Base-by-base conservation (phyloP, 768 basidiomycete species). In the Lyophyllum shimeji region DNA sequence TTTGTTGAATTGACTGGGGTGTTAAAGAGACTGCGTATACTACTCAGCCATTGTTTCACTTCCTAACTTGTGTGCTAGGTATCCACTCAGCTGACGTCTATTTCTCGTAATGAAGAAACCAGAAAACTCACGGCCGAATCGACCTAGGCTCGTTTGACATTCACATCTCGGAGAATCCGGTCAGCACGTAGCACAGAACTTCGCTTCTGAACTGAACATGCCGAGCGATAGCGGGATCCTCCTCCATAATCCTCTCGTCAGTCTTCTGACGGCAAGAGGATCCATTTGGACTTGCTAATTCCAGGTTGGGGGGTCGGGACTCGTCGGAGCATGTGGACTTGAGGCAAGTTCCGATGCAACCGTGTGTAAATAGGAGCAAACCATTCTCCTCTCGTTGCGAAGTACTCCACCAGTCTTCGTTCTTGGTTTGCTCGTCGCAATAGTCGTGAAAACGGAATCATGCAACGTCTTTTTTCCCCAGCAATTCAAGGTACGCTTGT, bases 361-460 rank as follows among this genome's bases (percentile, higher is more conserved):
- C 58, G 54, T 46, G 51, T 15, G 43, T 31, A 49, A 60, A 60
- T 46, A 60, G 20, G 25, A 29, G 29, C 39, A 59, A 59, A 55
- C n/a, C 21, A 53, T 50, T 23, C 45, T 48, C 42, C 29, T 51
- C 20, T 51, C 39, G 4, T 7, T 6, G 37, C 27, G 29, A 25
- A 34, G 37, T 46, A n/a, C 29, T 52, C 40, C 12, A 48, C 33
- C n/a, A n/a, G n/a, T n/a, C 29, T 25, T 50, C 24, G 21, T 21
- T 37, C 34, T 40, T 18, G 17, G 25, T 40, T 42, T 18, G 34
- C 50, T 40, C 9, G 1, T n/a, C 15, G 2, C 37, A 7, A 4
- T 25, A 20, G 11, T 25, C 50, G 27, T 40, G n/a, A 21, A 40
- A 8, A 37, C 34, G 34, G 11, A 37, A 3, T 37, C 12, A 37